These are phyloP conservation scores for Entomophthora muscae DNA, from an alignment of 371 early-diverging fungal genomes.

Conservation along the genomic window DNA sequence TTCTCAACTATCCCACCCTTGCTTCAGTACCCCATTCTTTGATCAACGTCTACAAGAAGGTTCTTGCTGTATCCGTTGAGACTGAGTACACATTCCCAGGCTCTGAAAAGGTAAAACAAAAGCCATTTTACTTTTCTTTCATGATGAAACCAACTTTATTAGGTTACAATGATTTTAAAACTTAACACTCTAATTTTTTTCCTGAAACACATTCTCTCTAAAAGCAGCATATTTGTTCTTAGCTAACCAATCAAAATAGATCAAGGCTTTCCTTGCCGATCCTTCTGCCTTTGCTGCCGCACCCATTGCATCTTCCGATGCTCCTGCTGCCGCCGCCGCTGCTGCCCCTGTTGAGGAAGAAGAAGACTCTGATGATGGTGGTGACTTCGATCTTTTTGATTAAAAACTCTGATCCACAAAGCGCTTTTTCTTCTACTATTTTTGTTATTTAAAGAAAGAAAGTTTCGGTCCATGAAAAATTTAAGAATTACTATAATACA, in stretches of 20 bases:
- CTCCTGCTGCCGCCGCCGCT: slow-evolving; percentile 23
- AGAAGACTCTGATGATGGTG: slow-evolving; percentile 59
- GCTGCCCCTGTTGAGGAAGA: slow-evolving; percentile 32
- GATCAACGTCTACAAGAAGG: slow-evolving; percentile 93
- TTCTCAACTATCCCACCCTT: slow-evolving; percentile 80
- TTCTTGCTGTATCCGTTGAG: slow-evolving; percentile 78
- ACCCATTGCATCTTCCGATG: slow-evolving; percentile 34
- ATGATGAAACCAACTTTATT: slow-evolving; percentile 11
- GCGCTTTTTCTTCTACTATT: too few relatives aligned
- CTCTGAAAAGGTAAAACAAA: slow-evolving; percentile 78
- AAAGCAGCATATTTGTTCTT: not conserved
- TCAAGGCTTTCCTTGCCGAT: slow-evolving; percentile 81
- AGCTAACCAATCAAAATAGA: slow-evolving; percentile 16
- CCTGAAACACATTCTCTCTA: slow-evolving; percentile 22
- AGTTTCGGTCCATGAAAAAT: too few relatives aligned
- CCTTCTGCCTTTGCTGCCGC: slow-evolving; percentile 68
- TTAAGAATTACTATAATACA: too few relatives aligned
- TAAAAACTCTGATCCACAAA: too few relatives aligned
- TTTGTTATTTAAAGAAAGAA: too few relatives aligned
- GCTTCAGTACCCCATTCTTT: slow-evolving; percentile 95
- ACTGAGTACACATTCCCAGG: slow-evolving; percentile 88
- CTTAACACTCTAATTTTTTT: slow-evolving; percentile 62
- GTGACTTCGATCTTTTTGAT: slow-evolving; percentile 76
- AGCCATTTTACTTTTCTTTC: not conserved
- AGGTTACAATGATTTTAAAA: slow-evolving; percentile 13